A percentile compares a stretch with the other conserved stretches of the same genome.
These are phyloP conservation scores for Aurifilum marmelostoma DNA, from an alignment of 2,329 filamentous ascomycete genomes.

Conservation along the genomic window DNA sequence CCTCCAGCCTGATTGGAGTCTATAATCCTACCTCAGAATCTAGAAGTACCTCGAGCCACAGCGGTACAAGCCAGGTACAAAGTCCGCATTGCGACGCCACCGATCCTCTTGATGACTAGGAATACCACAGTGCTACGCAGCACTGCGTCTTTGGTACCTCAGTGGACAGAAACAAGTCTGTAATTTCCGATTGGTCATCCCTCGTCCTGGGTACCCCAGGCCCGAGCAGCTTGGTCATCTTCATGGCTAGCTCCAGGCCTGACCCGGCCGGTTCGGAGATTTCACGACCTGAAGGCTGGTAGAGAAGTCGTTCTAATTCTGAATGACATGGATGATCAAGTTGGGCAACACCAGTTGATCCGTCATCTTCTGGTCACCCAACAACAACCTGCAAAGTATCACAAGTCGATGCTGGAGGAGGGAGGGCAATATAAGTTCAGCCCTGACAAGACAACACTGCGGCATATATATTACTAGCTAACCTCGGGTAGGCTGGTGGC, in stretches of 20 bases:
- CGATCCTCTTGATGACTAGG: not conserved
- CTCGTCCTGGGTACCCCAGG: slow-evolving; percentile 22
- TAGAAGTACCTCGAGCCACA: slow-evolving; percentile 21
- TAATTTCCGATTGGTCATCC: slow-evolving; percentile 27
- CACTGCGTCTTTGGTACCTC: slow-evolving; percentile 9
- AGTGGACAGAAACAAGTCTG: slow-evolving; percentile 1
- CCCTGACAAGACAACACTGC: not conserved
- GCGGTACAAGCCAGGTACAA: slow-evolving; percentile 22
- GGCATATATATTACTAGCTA: slow-evolving; percentile 13
- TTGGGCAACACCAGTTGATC: not conserved
- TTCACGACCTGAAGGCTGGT: slow-evolving; percentile 15
- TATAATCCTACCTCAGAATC: not conserved
- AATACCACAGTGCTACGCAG: slow-evolving; percentile 8
- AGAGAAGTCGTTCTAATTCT: slow-evolving; percentile 18
- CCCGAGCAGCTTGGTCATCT: slow-evolving; percentile 18
- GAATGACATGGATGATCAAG: slow-evolving; percentile 7
- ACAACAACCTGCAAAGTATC: not conserved
- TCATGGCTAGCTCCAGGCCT: slow-evolving; percentile 13
- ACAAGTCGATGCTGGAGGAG: not conserved
- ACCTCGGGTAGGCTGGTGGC: slow-evolving; percentile 2
- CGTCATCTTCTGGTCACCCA: slow-evolving; percentile 6
- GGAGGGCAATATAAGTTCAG: not conserved
- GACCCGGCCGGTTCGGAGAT: slow-evolving; percentile 25
- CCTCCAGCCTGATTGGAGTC: slow-evolving; percentile 1
- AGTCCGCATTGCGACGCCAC: slow-evolving; percentile 5